Evolutionary conservation across 306 rosid genomes (phyloP).

Genomic region (Prunus fruticosa): DNA sequence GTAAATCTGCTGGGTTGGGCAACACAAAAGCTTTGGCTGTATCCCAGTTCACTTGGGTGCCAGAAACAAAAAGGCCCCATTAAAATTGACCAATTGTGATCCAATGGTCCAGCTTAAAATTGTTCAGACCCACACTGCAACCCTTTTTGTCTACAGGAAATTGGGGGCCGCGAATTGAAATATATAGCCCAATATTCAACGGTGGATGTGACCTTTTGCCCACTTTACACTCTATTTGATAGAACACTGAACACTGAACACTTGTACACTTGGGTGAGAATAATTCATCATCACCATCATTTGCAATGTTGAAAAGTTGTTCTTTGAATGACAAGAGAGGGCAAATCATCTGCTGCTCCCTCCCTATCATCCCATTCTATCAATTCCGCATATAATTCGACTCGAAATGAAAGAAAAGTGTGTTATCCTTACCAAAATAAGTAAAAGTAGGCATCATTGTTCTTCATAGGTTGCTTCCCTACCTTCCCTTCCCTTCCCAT

Average conservation of each 20-base stretch:
- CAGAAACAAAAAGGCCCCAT: neutral
- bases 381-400: neutral
- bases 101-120: neutral
- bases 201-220: neutral
- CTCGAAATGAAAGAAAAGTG: neutral
- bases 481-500: too few relatives aligned
- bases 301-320: neutral
- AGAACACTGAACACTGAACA: neutral
- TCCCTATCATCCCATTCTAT: neutral
- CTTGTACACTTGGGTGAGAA: neutral
- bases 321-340: neutral
- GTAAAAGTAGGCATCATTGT: slow-evolving; percentile 3
- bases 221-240: slow-evolving; percentile 1
- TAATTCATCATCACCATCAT: neutral
- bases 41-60: neutral
- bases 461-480: neutral
- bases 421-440: neutral
- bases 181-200: neutral
- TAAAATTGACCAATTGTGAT: neutral
- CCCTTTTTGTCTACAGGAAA: neutral
- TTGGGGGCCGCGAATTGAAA: neutral
- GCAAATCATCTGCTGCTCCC: neutral
- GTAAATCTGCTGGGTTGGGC: neutral
- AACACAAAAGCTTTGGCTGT: neutral
- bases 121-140: neutral